Base-by-base conservation (phyloP, 2,329 filamentous ascomycete genomes). In the Chaetoscypha palmicola region DNA sequence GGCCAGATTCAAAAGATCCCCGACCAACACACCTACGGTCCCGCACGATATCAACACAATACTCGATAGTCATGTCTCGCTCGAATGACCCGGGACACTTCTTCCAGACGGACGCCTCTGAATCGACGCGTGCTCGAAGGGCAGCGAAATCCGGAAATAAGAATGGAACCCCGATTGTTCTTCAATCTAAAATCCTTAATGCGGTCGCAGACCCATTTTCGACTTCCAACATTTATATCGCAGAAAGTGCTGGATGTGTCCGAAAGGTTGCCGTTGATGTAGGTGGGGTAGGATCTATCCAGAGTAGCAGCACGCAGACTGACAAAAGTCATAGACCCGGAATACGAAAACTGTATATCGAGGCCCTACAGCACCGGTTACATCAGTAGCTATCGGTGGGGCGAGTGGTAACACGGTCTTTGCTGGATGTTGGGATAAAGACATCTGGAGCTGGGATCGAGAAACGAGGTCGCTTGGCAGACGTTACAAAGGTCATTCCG, bases 381-480 rank as follows among this genome's bases (percentile, higher is more conserved):
- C 87, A 8, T 86, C 83, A 53, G 66, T 94, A 21, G 79, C 84
- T 12, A 70, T 87, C 26, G 81, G 77, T 34, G 74, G 79, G 11
- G 62, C 69, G 3, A 67, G 67, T 20, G 71, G 70, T 47, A 65
- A 63, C 39, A 83, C 74, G 1, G 61, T 96, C 9, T 96, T 88
- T 63, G 88, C 88, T 19, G 91, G 90, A 24, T 92, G 83, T 47
- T 98, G 92, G 92, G 91, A 98, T 67, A 95, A 94, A 67, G 75
- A 79, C 16, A 76, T 97, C 46, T 95, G 89, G 81, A 85, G 83
- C 23, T 96, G 88, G 85, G 74, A 86, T 56, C 68, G 83, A 23
- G 68, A 72, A 14, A 77, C 77, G 3, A 71, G 69, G 33, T 62
- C 69, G 22, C 66, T 69, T 1, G 70, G 68, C n/a, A 73, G 68